A percentile compares a stretch with the other conserved stretches of the same genome.
phyloP scores from a whole-genome alignment of 2,329 filamentous ascomycete genomes.

The Penicillium corylophilum region DNA sequence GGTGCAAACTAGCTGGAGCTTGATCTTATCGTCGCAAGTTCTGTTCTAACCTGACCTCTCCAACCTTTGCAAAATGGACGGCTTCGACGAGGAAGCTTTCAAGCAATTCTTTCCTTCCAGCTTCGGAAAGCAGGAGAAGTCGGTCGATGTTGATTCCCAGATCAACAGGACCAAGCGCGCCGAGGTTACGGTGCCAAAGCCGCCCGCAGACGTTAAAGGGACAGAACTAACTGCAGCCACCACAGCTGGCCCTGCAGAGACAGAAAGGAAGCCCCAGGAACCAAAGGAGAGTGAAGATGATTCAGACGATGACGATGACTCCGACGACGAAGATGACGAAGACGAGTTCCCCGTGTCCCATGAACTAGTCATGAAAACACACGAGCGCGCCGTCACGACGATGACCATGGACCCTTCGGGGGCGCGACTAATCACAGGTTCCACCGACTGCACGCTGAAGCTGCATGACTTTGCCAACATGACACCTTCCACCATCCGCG shows the following conservation, averaged over 20 bases:
- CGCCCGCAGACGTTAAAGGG: conserved; percentile 23
- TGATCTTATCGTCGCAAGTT: conserved; percentile 12
- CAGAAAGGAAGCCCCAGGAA: conserved; percentile 28
- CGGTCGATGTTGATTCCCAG: conserved; percentile 73
- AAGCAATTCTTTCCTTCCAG: conserved; percentile 70
- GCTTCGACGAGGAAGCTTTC: conserved; percentile 47
- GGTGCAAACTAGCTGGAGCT: conserved; percentile 28
- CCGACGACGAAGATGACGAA: conserved; percentile 67
- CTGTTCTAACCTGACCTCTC: conserved; percentile 7
- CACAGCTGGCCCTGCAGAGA: conserved; percentile 22
- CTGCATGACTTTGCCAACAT: conserved; percentile 94
- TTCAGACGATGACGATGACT: conserved; percentile 55
- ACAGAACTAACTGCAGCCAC: conserved; percentile 23
- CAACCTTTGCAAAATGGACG: conserved; percentile 35
- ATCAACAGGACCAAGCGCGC: conserved; percentile 73
- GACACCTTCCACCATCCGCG: conserved; percentile 89
- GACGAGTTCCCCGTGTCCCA: conserved; percentile 92
- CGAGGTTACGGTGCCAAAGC: conserved; percentile 39
- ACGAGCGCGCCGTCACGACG: conserved; percentile 82
- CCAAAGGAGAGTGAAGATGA: conserved; percentile 43
- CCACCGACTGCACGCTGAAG: conserved; percentile 86
- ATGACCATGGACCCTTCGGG: conserved; percentile 83
- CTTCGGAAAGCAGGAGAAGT: conserved; percentile 79
- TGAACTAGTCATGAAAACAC: conserved; percentile 87
- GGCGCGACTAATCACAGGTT: conserved; percentile 81